Evolutionary conservation across 2,329 filamentous ascomycete genomes (phyloP).

Genomic region (Fusarium sororula): DNA sequence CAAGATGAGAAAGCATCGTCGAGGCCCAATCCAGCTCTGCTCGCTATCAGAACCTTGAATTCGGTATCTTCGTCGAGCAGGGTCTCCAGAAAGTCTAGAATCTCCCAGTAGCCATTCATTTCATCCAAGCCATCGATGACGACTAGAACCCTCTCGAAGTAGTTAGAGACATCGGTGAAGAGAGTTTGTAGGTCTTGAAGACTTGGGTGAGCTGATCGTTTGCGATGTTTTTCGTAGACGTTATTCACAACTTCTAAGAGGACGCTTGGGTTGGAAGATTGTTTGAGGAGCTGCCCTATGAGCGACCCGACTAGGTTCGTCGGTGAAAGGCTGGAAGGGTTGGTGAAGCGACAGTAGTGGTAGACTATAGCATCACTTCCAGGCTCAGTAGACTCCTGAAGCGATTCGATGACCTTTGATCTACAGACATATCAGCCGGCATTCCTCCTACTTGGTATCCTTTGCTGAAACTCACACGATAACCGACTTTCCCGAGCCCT

Average conservation of each 20-base stretch:
- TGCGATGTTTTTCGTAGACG: neutral
- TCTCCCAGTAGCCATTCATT: neutral
- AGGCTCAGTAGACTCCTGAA: neutral
- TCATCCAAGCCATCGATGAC: neutral
- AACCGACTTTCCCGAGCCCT: neutral
- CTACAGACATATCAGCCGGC: rapidly evolving
- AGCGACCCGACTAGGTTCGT: neutral
- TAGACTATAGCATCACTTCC: neutral
- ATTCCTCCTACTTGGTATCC: rapidly evolving
- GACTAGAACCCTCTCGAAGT: neutral
- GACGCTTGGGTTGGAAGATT: neutral
- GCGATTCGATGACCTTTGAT: neutral
- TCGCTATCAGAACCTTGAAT: neutral
- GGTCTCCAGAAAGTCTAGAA: neutral
- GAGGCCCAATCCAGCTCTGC: neutral
- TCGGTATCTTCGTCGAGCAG: neutral
- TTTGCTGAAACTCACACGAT: neutral
- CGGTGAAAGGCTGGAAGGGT: neutral
- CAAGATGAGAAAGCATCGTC: neutral
- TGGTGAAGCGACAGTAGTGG: neutral
- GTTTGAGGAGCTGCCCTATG: neutral
- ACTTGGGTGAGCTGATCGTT: neutral
- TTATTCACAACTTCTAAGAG: neutral
- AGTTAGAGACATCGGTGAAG: neutral
- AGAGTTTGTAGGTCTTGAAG: neutral